These are phyloP conservation scores for Phlyctochytrium planicorne DNA, from an alignment of 192 early-diverging fungal species.

Conservation along the genomic window DNA sequence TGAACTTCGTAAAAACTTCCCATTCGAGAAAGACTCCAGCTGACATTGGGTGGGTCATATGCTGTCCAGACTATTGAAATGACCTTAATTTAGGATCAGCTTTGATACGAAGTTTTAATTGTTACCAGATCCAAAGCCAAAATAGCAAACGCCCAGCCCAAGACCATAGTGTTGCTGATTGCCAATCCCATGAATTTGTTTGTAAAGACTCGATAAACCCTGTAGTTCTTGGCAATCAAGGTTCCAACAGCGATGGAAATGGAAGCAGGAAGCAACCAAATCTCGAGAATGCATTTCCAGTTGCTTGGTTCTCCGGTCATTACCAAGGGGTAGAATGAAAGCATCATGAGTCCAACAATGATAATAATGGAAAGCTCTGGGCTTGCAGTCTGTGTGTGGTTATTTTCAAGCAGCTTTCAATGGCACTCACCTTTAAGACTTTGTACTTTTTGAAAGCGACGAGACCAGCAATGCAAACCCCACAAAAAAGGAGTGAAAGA, in stretches of 20 bases:
- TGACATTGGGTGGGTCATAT: background rate
- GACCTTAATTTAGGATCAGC: background rate
- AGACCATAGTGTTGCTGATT: background rate
- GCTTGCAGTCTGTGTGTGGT: too few relatives aligned
- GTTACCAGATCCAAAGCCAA: background rate
- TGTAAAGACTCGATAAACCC: constrained; percentile 10
- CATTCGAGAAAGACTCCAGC: background rate
- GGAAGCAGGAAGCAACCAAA: constrained; percentile 5
- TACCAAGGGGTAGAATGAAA: background rate
- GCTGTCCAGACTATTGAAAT: background rate
- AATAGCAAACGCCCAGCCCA: background rate
- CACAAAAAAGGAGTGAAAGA: background rate
- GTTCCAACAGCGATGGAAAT: constrained; percentile 7
- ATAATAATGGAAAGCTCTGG: background rate
- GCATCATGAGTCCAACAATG: background rate
- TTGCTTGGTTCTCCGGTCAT: background rate
- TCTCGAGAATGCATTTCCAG: constrained; percentile 7
- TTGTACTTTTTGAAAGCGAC: too few relatives aligned
- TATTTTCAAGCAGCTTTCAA: background rate
- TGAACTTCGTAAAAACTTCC: background rate
- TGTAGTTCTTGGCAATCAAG: constrained; percentile 11
- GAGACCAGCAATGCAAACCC: too few relatives aligned
- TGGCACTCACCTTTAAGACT: too few relatives aligned
- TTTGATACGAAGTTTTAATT: background rate
- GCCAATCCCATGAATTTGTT: background rate